Conservation (phyloP, 768 basidiomycete genomes). For the Suillus clintonianus region DNA sequence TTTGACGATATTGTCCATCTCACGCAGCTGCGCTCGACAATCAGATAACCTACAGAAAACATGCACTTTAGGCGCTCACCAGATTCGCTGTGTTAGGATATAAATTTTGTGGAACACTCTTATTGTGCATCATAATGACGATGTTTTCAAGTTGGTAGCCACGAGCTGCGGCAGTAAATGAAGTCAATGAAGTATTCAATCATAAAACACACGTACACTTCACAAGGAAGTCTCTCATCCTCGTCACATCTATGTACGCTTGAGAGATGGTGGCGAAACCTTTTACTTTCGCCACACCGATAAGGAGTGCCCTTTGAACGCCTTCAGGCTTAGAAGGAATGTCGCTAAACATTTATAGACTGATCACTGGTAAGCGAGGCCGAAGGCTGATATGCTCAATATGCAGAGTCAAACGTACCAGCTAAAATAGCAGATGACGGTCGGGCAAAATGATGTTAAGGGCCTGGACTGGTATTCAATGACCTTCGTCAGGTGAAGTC, state of each 20-base stretch:
- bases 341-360: background rate
- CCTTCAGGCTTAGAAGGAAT: background rate
- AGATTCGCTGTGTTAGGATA: conserved; percentile 2
- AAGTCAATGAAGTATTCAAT: background rate
- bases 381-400: background rate
- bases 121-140: conserved; percentile 7
- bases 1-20: conserved; percentile 7
- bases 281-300: background rate
- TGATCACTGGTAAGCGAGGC: background rate
- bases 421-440: background rate
- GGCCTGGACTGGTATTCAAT: too few species aligned
- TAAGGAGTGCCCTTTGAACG: conserved; percentile 3
- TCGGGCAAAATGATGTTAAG: too few species aligned
- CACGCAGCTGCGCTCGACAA: background rate
- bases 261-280: background rate
- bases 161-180: background rate
- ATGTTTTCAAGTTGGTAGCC: conserved; percentile 3
- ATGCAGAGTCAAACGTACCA: background rate
- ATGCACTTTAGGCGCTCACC: background rate
- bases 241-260: conserved; percentile 4
- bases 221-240: conserved; percentile 1
- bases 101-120: background rate
- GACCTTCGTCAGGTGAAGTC: background rate
- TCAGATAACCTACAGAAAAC: background rate
- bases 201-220: background rate